Conservation (phyloP, 352 stramenopile species). For the Pythium sukuiense region DNA sequence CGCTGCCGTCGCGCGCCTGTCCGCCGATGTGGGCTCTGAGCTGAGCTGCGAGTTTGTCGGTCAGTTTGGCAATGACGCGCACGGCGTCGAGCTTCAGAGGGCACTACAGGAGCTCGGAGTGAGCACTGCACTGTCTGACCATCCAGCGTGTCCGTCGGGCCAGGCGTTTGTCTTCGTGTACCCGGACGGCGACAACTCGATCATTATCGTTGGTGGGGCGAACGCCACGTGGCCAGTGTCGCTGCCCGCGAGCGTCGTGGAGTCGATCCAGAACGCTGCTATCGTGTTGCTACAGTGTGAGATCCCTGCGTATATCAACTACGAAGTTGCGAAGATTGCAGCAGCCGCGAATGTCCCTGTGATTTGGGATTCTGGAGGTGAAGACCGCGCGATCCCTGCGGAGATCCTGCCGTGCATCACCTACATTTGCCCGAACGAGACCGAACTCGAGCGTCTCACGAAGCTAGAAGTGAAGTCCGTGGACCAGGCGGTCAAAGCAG, state of each 20-base stretch:
- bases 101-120: constrained; percentile 39
- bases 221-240: constrained; percentile 60
- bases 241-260: constrained; percentile 35
- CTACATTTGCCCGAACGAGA: neutral
- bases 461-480: constrained; percentile 33
- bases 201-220: constrained; percentile 79
- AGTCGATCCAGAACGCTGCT: constrained; percentile 39
- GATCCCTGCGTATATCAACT: neutral
- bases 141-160: constrained; percentile 53
- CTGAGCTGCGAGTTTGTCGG: constrained; percentile 46
- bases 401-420: constrained; percentile 34
- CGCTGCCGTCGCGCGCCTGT: constrained; percentile 52
- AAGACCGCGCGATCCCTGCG: neutral
- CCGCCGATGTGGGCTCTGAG: constrained; percentile 10
- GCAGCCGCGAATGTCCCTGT: constrained; percentile 25
- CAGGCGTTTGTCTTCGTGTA: constrained; percentile 86
- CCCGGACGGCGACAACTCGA: constrained; percentile 77
- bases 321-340: neutral
- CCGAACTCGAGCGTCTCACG: constrained; percentile 20
- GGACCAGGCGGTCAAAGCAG: constrained; percentile 38
- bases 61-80: constrained; percentile 75
- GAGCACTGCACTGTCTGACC: constrained; percentile 38
- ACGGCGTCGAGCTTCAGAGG: constrained; percentile 46
- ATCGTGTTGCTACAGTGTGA: constrained; percentile 2
- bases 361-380: constrained; percentile 78